Percentiles rank a stretch among this genome's conserved stretches.
Evolutionary conservation across 257 asterid species (phyloP).

Genomic region (Rhazya stricta): DNA sequence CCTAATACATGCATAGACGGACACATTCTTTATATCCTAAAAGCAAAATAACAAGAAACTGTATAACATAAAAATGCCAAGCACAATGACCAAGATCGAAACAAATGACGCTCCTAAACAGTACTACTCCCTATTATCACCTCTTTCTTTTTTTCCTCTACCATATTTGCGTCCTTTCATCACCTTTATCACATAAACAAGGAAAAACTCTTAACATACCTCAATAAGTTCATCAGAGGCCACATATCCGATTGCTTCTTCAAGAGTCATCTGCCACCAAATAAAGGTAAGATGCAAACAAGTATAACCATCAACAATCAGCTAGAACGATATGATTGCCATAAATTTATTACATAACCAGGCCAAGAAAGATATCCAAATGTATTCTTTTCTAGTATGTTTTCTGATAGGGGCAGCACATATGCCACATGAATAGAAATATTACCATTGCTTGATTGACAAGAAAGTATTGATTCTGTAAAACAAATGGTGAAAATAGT

Average conservation of each 20-base stretch:
- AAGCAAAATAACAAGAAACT: not conserved
- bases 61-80: not conserved
- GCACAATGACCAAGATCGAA: not conserved
- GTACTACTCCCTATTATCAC: not conserved
- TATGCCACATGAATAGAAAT: not conserved
- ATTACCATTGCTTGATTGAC: not conserved
- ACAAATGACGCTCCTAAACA: not conserved
- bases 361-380: not conserved
- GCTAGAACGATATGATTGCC: not conserved
- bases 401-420: not conserved
- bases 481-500: not conserved
- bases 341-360: not conserved
- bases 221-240: constrained; percentile 96
- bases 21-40: not conserved
- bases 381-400: not conserved
- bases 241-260: constrained; percentile 97
- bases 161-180: not conserved
- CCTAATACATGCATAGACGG: too few relatives aligned
- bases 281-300: not conserved
- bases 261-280: constrained; percentile 73
- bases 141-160: not conserved
- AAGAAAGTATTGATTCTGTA: not conserved
- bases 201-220: constrained; percentile 34
- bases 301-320: not conserved
- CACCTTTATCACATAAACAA: not conserved